These are phyloP conservation scores for Rhynchosporium graminicola DNA, from an alignment of 2,329 filamentous ascomycete species.

Conservation along the genomic window DNA sequence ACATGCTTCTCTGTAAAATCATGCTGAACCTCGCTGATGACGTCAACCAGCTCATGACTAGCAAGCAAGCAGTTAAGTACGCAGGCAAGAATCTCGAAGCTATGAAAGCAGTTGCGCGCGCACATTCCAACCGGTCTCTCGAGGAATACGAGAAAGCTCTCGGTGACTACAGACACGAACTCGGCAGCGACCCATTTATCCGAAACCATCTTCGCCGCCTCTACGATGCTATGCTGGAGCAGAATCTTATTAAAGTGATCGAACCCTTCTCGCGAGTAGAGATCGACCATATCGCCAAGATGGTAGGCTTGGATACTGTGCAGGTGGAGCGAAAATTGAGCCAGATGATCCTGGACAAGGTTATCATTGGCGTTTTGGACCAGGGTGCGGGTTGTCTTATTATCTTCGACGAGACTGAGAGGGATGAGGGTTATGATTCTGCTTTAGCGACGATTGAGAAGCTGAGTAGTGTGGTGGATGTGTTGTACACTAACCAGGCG, in stretches of 20 bases:
- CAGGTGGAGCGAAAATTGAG: conserved; percentile 98
- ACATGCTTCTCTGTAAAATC: conserved; percentile 99
- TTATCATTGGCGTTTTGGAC: conserved; percentile 95
- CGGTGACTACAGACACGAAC: conserved; percentile 86
- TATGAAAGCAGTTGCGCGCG: conserved; percentile 97
- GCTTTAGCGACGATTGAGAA: conserved; percentile 95
- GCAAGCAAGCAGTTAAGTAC: conserved; percentile 96
- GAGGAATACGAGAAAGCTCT: conserved; percentile 97
- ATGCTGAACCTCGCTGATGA: conserved; percentile 98
- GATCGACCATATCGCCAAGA: conserved; percentile 94
- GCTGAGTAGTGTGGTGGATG: conserved; percentile 94
- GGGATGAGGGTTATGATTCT: conserved; percentile 91
- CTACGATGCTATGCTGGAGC: conserved; percentile 98
- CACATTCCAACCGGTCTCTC: conserved; percentile 90
- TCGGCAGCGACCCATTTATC: conserved; percentile 93
- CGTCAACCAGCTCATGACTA: conserved; percentile 90
- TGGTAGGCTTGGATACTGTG: conserved; percentile 93
- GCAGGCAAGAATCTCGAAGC: conserved; percentile 94
- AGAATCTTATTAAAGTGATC: conserved; percentile 99
- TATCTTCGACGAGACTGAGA: conserved; percentile 92
- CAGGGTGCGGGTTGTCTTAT: conserved; percentile 97
- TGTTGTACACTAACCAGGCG: conserved; percentile 96
- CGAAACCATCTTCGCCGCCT: conserved; percentile 92
- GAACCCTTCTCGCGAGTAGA: conserved; percentile 98
- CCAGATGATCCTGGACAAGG: conserved; percentile 99